Base-by-base conservation (phyloP, 805 yeast species). In the Diddensiella caesifluorescens region DNA sequence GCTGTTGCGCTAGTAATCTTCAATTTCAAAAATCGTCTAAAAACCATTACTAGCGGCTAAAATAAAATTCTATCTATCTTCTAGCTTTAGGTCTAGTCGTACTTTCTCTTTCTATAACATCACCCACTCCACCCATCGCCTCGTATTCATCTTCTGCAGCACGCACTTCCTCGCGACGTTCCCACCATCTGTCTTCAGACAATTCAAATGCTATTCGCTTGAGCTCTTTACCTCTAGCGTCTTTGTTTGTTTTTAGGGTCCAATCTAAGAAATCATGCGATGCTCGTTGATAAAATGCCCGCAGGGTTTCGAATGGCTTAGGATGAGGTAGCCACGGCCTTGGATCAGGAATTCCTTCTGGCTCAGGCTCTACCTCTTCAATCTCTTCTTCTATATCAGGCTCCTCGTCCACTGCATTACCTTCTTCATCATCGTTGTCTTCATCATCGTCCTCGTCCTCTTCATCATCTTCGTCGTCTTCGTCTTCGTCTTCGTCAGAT, bases 301-400 rank as follows among this genome's bases (percentile, higher is more conserved):
- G 78, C 46, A 90, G 68, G 2, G 77, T 66, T 65, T 90, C 97
- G 55, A 90, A 92, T 4, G 95, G 81, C 57, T 89, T 88, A 26
- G 98, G 98, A 60, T 89, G 97, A 36, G 97, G 97, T 42, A 90
- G 71, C 95, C 95, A 90, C 13, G 98, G 96, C 60, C 95, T 77
- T 34, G 82, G 83, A 62, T 90, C 98, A 13, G 95, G 95, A 52
- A 81, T 75, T 49, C 70, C 80, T 1, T 60, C 75, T 10, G 71
- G 85, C 31, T 73, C 83, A 32, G 73, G 82, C 31, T 77, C 88
- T 32, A 77, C 85, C n/a, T 74, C 85, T 20, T 75, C 85, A 16
- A 74, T 83, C n/a, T 68, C 81, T 29, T 65, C 74, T 27, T 63
- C 68, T 22, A 59, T 67, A 6, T 62, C 67, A 34, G 56, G 64